A percentile compares a stretch with the other conserved stretches of the same genome.
phyloP scores from a whole-genome alignment of 2,329 filamentous ascomycete species.

The Cordyceps cicadae region DNA sequence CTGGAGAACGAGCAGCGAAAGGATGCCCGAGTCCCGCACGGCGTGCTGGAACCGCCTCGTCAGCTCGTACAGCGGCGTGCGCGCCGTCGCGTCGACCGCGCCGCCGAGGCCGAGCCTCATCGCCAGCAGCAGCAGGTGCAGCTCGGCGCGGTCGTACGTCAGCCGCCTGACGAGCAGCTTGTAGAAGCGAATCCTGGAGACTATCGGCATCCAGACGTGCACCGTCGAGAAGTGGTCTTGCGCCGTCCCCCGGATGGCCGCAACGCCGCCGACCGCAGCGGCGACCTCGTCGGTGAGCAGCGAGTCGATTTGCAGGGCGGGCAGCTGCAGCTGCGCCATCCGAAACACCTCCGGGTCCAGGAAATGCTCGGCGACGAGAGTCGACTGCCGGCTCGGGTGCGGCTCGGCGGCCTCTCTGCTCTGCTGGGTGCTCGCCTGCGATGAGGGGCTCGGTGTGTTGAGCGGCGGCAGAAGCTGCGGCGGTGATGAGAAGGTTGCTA shows the following conservation, averaged over 20 bases:
- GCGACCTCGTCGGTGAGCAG: not conserved
- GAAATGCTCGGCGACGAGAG: not conserved
- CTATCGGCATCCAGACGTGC: conserved; percentile 15
- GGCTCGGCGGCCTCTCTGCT: not conserved
- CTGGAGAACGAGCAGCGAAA: conserved; percentile 13
- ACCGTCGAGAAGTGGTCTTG: conserved; percentile 12
- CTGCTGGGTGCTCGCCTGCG: not conserved
- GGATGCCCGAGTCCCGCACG: conserved; percentile 5
- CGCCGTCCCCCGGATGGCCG: conserved; percentile 11
- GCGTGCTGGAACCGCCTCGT: conserved; percentile 12
- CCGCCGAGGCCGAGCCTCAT: conserved; percentile 12
- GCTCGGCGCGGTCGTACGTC: conserved; percentile 1
- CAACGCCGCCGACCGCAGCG: conserved; percentile 7
- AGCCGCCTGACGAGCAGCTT: conserved; percentile 7
- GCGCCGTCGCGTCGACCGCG: not conserved
- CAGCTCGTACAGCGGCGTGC: conserved; percentile 9
- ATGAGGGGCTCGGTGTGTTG: conserved; percentile 6
- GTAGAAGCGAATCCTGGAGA: conserved; percentile 11
- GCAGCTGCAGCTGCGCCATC: conserved; percentile 1
- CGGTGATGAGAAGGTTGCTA: not conserved
- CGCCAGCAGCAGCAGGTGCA: conserved; percentile 11
- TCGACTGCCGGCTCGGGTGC: not conserved
- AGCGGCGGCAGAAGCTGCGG: not conserved
- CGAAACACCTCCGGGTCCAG: conserved; percentile 1
- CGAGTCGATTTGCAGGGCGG: not conserved